Percentiles rank a stretch among this genome's conserved stretches.
These are phyloP conservation scores for Chalaropsis ovoidea DNA, from an alignment of 2,329 filamentous ascomycete genomes.

Conservation along the genomic window DNA sequence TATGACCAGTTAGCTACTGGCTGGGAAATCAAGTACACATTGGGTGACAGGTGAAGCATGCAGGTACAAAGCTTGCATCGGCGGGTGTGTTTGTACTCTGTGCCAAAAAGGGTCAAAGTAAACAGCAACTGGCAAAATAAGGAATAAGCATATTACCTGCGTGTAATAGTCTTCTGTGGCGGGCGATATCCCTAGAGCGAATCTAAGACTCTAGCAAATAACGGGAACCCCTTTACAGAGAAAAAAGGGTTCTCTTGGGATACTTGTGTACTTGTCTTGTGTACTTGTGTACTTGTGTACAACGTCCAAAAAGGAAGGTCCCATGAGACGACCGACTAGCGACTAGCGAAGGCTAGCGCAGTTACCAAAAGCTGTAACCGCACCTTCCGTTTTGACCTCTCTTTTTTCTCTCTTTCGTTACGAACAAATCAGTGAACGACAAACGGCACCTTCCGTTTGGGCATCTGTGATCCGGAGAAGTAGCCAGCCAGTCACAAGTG, in stretches of 20 bases:
- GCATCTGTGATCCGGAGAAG: not conserved
- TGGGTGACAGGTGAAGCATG: not conserved
- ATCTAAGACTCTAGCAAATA: not conserved
- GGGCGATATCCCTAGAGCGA: no score
- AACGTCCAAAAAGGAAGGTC: not conserved
- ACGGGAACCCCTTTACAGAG: not conserved
- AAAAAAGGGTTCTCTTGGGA: no score
- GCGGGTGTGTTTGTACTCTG: not conserved
- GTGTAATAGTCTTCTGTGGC: not conserved
- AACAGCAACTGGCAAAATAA: not conserved
- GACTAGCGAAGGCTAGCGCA: not conserved
- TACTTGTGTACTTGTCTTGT: no score
- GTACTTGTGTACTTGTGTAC: no score
- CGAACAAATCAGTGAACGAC: no score
- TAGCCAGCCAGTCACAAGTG: no score
- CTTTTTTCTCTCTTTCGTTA: no score
- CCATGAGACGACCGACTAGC: not conserved
- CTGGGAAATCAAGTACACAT: not conserved
- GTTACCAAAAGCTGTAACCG: not conserved
- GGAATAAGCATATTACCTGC: not conserved
- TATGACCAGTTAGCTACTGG: not conserved
- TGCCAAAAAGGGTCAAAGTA: slow-evolving; percentile 1
- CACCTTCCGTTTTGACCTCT: not conserved
- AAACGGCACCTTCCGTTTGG: not conserved
- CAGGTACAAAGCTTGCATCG: not conserved